Evolutionary conservation across 140 eudicot genomes (phyloP), one percentile per base, ranked within the genome.

Genomic region (Oenanthe javanica): DNA sequence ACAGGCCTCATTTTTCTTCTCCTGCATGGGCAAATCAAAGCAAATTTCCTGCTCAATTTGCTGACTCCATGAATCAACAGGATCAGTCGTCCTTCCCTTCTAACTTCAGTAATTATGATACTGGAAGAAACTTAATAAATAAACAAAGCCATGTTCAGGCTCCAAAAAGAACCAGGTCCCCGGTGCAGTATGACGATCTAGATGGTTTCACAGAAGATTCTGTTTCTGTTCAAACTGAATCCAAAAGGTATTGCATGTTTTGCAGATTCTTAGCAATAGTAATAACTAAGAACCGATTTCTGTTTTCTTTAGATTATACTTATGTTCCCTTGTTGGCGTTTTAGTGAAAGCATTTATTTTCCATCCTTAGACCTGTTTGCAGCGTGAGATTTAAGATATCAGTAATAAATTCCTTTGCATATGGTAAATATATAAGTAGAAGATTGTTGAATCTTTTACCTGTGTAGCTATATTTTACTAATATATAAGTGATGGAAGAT

Each of bases 111-210:
- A 51, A 73, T 46, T 47, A 78, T 55, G 84, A 81, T 78, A 27
- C 47, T 70, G 80, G 80, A 49, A 69, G 85, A 63, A 78, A 42
- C 61, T 69, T 67, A 36, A 78, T 77, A n/a, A 54, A 72, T 61
- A 76, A 76, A 23, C 81, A 80, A 42, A 81, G 38, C 42, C 81
- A 85, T 81, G 80, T 79, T 80, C 85, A 80, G 38, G 47, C 64
- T 45, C 87, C 79, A 48, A 87, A 81, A 51, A 75, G 87, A 55
- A 81, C 82, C 18, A 85, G 89, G 79, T 83, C 91, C 7, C 78
- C 84, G 57, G 40, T 75, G 49, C 80, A 79, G 23, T 73, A 85
- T 40, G 46, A 75, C 40, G 46, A 75, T 10, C 80, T 50, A 9
- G 86, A 79, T 67, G 70, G 43, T 83, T 70, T 84, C 48, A 47